A percentile compares a stretch with the other conserved stretches of the same genome.
These are phyloP conservation scores for Carex scoparia DNA, from an alignment of 176 grass and related monocot species.

Conservation along the genomic window DNA sequence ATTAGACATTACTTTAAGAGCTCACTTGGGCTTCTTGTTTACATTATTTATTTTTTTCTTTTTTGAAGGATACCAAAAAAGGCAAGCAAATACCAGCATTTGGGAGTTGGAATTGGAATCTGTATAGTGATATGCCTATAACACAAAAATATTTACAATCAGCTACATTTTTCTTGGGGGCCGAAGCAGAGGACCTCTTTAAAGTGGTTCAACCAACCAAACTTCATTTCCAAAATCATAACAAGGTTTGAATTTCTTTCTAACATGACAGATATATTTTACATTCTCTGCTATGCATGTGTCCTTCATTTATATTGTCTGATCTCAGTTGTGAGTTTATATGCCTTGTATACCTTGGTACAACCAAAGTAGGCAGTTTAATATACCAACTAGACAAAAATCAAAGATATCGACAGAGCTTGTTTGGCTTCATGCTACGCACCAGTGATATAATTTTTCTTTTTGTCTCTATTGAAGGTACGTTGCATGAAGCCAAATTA, in stretches of 20 bases:
- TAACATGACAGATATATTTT: not conserved
- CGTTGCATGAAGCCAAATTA: too few relatives aligned
- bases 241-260: slow-evolving; percentile 36
- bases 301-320: not conserved
- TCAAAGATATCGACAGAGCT: too few relatives aligned
- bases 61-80: slow-evolving; percentile 38
- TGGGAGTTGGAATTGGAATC: slow-evolving; percentile 53
- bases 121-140: slow-evolving; percentile 66
- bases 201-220: slow-evolving; percentile 56
- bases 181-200: slow-evolving; percentile 64
- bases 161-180: slow-evolving; percentile 53
- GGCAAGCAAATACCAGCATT: slow-evolving; percentile 66
- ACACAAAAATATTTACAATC: slow-evolving; percentile 64
- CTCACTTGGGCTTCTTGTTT: not conserved
- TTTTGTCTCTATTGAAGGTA: too few relatives aligned
- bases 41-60: not conserved
- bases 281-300: not conserved
- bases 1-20: not conserved
- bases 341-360: too few relatives aligned
- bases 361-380: not conserved
- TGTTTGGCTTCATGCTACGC: too few relatives aligned
- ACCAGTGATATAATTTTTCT: too few relatives aligned
- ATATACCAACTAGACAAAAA: not conserved
- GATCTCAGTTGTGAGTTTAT: not conserved
- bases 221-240: slow-evolving; percentile 30